Percentiles rank a stretch among this genome's conserved stretches.
Evolutionary conservation across 257 asterid species (phyloP).

Genomic region (Solanum bukasovii): DNA sequence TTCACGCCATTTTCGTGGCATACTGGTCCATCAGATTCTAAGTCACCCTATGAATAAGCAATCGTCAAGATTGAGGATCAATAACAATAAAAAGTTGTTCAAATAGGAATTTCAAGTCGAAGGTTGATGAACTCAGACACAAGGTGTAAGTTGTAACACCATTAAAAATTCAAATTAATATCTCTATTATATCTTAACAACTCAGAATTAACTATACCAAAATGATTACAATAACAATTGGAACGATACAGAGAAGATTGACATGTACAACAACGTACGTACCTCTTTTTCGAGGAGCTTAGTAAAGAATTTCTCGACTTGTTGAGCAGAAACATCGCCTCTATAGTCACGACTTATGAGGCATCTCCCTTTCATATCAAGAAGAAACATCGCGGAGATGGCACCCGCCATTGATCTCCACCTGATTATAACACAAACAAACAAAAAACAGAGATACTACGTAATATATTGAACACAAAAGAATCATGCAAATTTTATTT

Average conservation of each 20-base stretch:
- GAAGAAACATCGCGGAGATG: slow-evolving; percentile 97
- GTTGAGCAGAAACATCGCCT: slow-evolving; percentile 78
- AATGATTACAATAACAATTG: neutral
- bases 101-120: neutral
- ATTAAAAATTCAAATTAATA: neutral
- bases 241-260: neutral
- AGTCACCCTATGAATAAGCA: slow-evolving; percentile 48
- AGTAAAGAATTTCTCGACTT: slow-evolving; percentile 87
- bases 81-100: neutral
- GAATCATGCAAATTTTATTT: neutral
- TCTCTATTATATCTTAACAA: neutral
- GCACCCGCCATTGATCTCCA: slow-evolving; percentile 70
- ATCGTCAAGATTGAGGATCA: neutral
- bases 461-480: neutral
- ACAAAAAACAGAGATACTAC: neutral
- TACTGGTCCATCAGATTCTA: slow-evolving; percentile 70
- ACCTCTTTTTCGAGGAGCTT: slow-evolving; percentile 91
- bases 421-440: neutral
- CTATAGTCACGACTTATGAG: slow-evolving; percentile 98
- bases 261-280: neutral
- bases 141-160: neutral
- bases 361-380: slow-evolving; percentile 86
- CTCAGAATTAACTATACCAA: no score
- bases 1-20: slow-evolving; percentile 77
- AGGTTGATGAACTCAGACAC: neutral